Conservation (phyloP, 371 early-diverging fungal species). For the Lichtheimia ramosa region DNA sequence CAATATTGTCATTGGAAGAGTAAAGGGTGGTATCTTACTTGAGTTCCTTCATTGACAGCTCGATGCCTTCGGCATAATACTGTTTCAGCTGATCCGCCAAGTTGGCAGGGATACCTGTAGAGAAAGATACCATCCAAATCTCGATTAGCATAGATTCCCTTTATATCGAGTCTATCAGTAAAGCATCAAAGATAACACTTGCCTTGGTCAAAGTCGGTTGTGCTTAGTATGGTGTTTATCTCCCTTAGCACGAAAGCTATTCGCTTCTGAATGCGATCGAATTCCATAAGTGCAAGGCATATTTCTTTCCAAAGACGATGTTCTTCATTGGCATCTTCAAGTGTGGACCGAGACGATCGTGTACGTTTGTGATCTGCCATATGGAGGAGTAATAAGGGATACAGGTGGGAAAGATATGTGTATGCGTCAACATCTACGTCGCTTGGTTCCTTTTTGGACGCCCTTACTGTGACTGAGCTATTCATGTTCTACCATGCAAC, state of each 20-base stretch:
- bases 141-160: too few relatives aligned
- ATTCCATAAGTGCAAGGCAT: not conserved
- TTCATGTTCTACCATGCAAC: too few relatives aligned
- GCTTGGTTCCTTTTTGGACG: too few relatives aligned
- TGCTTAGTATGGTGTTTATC: not conserved
- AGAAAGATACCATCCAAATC: not conserved
- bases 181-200: not conserved
- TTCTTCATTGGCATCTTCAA: not conserved
- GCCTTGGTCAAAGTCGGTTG: not conserved
- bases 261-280: not conserved
- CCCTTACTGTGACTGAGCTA: too few relatives aligned
- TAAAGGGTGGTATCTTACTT: not conserved
- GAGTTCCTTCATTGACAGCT: constrained; percentile 2
- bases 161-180: too few relatives aligned
- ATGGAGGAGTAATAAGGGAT: too few relatives aligned
- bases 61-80: constrained; percentile 1
- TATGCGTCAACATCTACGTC: too few relatives aligned
- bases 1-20: too few relatives aligned
- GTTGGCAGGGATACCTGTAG: not conserved
- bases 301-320: constrained; percentile 2
- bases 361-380: not conserved
- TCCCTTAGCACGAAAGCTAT: not conserved
- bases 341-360: constrained; percentile 2
- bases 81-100: constrained; percentile 2
- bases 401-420: too few relatives aligned